Base-by-base conservation (phyloP, 2,329 filamentous ascomycete species). In the Scytalidium lignicola region DNA sequence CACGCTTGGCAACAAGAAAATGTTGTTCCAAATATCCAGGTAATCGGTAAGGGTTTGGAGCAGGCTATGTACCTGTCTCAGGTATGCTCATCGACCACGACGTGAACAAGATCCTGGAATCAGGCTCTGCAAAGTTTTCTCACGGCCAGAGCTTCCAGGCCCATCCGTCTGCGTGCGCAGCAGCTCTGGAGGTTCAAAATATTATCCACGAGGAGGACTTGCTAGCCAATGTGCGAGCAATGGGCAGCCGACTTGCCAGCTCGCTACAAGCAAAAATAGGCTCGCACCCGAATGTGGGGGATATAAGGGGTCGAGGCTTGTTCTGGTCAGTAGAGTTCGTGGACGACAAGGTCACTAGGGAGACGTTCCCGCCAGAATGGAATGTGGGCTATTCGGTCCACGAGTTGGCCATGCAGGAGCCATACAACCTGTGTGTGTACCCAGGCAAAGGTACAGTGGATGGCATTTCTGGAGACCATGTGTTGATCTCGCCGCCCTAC, bases 31-130 rank as follows among this genome's bases (percentile, higher is more conserved):
- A 83, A 87, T 56, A 74, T 88, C 8, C 74, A 82, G 60, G 78
- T 80, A 0, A 66, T 85, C 5, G 84, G 79, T 0, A 87, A 87
- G 62, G 76, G 0, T 69, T 87, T 0, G 80, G 76, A 0, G 82
- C 74, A 10, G 83, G 84, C 0, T 85, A 79, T 53, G 70, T 70
- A 17, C 75, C 81, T 0, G 70, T 85, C 8, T 78, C 82, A 0
- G 82, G 71, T 0, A 67, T 85, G 20, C 67, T 87, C 1, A 67
- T 80, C 1, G 71, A 72, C 40, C 58, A 66, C 2, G 8, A 18
- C 3, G 42, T 44, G 42, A 5, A 17, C 15, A 67, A 63, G 10
- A 69, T 86, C 2, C 66, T 76, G 13, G 64, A 75, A 41, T 67
- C 26, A n/a, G 21, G 18, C 5, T 45, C 43, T 32, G 26, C 17